Conservation (phyloP, 1,284 basidiomycete species). For the Trichosporon ovoides region DNA sequence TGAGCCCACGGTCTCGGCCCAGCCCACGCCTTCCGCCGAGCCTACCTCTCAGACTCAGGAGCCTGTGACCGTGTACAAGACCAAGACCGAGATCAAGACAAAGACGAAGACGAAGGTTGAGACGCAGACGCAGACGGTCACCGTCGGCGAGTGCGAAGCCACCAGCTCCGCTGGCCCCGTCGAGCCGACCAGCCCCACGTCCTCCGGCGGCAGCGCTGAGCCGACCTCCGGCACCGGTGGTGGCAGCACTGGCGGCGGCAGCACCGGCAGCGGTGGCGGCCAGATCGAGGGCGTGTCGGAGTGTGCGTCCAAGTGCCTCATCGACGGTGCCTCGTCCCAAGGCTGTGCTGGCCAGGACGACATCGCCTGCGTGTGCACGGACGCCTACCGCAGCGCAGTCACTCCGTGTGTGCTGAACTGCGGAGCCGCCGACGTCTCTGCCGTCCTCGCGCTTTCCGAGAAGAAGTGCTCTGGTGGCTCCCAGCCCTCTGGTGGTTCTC, state of each 20-base stretch:
- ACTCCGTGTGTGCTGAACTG: background rate
- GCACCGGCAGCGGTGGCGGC: too few species aligned
- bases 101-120: too few species aligned
- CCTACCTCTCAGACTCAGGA: too few species aligned
- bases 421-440: background rate
- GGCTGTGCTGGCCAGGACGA: constrained; percentile 4
- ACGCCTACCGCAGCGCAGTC: background rate
- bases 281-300: background rate
- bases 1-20: background rate
- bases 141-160: background rate
- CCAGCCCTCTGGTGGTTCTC: too few species aligned
- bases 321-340: background rate
- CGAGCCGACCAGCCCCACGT: background rate
- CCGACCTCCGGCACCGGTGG: background rate
- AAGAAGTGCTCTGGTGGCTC: background rate
- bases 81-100: background rate
- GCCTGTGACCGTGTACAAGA: background rate
- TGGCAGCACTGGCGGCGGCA: too few species aligned
- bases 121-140: too few species aligned
- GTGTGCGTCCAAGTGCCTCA: background rate
- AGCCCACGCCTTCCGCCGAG: too few species aligned
- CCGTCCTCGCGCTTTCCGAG: constrained; percentile 2
- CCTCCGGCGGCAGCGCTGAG: background rate
- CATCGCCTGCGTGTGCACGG: constrained; percentile 4
- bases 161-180: background rate